Conservation (phyloP, 352 stramenopile species). For the Aphanomyces stellatus region DNA sequence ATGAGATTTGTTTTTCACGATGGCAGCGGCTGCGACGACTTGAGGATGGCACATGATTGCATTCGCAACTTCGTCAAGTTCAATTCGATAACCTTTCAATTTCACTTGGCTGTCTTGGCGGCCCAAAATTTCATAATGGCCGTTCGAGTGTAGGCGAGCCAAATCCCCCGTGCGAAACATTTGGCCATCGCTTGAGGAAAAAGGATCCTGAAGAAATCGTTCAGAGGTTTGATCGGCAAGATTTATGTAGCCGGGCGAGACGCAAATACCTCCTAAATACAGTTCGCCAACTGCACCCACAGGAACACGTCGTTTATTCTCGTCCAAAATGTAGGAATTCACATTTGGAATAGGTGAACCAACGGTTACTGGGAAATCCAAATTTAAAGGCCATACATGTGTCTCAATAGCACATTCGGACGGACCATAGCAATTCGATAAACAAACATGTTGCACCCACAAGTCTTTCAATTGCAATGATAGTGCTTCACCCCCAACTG, state of each 20-base stretch:
- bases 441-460: not conserved
- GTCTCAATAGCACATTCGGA: not conserved
- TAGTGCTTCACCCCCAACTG: not conserved
- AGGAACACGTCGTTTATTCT: not conserved
- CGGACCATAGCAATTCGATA: conserved; percentile 5
- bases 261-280: not conserved
- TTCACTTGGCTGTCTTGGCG: conserved; percentile 75
- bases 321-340: not conserved
- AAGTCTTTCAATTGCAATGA: not conserved
- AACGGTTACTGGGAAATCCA: not conserved
- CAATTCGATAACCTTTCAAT: conserved; percentile 67
- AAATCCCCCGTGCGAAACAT: conserved; percentile 91
- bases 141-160: conserved; percentile 83
- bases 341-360: not conserved
- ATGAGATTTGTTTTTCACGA: conserved; percentile 51
- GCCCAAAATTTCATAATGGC: conserved; percentile 79
- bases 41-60: conserved; percentile 32
- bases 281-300: not conserved
- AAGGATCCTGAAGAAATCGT: conserved; percentile 41
- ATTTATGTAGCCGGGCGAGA: conserved; percentile 5
- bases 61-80: conserved; percentile 69
- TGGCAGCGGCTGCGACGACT: conserved; percentile 39
- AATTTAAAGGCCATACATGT: not conserved
- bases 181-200: conserved; percentile 44
- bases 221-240: not conserved